Conservation (phyloP, 768 basidiomycete species). For the Agrocybe pediades region DNA sequence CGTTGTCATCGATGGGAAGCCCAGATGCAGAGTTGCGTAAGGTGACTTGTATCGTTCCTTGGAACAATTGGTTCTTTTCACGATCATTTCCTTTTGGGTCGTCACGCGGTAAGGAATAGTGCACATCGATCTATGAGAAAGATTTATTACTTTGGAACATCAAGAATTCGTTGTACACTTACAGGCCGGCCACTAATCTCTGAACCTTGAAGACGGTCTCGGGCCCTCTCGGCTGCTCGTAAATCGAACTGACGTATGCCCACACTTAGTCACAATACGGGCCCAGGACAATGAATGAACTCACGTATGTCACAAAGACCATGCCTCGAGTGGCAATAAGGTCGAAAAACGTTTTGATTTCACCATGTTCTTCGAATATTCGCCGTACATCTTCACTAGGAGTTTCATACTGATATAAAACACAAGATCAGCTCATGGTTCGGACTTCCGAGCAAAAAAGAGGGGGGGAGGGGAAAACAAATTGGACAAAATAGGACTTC, state of each 20-base stretch:
- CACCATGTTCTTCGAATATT: conserved; percentile 91
- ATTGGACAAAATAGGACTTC: conserved; percentile 5
- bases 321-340: conserved; percentile 94
- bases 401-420: conserved; percentile 78
- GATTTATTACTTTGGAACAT: conserved; percentile 22
- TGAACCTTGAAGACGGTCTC: conserved; percentile 88
- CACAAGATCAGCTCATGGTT: conserved; percentile 18
- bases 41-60: conserved; percentile 84
- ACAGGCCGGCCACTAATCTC: conserved; percentile 89
- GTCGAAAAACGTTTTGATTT: conserved; percentile 97
- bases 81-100: conserved; percentile 70
- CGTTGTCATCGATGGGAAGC: conserved; percentile 77
- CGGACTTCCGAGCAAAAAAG: conserved; percentile 8
- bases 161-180: conserved; percentile 31
- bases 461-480: conserved; percentile 8
- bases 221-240: conserved; percentile 88
- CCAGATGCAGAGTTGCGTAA: conserved; percentile 70
- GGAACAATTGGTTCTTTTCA: conserved; percentile 87
- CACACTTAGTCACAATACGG: conserved; percentile 18
- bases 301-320: conserved; percentile 98
- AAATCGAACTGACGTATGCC: conserved; percentile 72
- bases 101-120: conserved; percentile 93
- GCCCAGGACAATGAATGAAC: conserved; percentile 32
- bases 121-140: conserved; percentile 86
- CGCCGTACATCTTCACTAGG: conserved; percentile 81